Conservation (phyloP, 2,329 filamentous ascomycete species). For the Cercospora zeina region DNA sequence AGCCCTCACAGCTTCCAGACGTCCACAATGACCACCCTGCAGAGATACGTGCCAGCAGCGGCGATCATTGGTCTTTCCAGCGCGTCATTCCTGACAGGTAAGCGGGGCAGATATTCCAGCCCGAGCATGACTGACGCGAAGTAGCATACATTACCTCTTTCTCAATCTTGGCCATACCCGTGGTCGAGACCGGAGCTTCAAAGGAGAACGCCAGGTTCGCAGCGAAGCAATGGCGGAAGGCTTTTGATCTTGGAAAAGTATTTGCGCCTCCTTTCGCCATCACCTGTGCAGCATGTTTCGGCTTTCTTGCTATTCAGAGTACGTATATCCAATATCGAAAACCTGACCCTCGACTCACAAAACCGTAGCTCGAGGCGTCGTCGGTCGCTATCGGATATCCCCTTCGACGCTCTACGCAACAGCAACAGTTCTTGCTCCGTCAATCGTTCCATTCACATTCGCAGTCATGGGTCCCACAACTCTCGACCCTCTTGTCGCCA, state of each 20-base stretch:
- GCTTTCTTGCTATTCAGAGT: conserved; percentile 30
- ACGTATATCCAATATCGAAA: conserved; percentile 1
- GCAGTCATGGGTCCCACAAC: conserved; percentile 29
- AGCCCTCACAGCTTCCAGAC: background rate
- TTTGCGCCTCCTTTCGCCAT: conserved; percentile 30
- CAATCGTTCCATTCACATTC: conserved; percentile 35
- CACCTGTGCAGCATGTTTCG: conserved; percentile 25
- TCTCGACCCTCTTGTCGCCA: conserved; percentile 25
- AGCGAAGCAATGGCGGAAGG: conserved; percentile 33
- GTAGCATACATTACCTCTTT: conserved; percentile 29
- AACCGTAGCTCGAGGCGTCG: conserved; percentile 15
- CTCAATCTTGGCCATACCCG: conserved; percentile 28
- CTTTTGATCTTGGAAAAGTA: conserved; percentile 29
- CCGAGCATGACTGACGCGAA: background rate
- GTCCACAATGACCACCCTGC: conserved; percentile 18
- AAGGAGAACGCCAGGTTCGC: conserved; percentile 24
- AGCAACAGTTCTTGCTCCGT: conserved; percentile 29
- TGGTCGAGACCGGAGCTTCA: conserved; percentile 26
- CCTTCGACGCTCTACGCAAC: conserved; percentile 29
- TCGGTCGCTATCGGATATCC: conserved; percentile 21
- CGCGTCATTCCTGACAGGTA: conserved; percentile 27
- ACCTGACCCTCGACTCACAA: conserved; percentile 12
- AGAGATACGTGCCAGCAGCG: conserved; percentile 26
- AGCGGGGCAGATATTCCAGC: background rate
- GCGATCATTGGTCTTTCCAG: conserved; percentile 25